These are phyloP conservation scores for Ophiocordyceps sinensis DNA, from an alignment of 2,329 filamentous ascomycete species.

Conservation along the genomic window DNA sequence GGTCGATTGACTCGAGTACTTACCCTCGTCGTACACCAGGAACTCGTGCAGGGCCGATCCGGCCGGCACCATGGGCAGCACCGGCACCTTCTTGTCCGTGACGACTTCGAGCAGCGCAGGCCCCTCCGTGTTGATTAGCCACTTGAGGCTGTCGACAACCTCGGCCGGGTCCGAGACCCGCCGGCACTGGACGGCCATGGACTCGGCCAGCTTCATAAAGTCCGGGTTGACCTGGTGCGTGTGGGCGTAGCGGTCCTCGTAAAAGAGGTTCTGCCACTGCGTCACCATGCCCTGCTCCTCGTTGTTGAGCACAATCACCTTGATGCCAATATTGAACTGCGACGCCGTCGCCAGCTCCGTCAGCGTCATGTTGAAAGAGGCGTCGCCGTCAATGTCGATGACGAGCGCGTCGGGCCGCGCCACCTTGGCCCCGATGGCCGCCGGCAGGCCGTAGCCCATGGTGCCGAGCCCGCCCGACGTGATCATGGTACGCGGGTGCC, in stretches of 20 bases:
- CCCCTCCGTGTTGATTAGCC: constrained; percentile 82
- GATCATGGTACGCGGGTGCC: constrained; percentile 82
- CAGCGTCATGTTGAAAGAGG: constrained; percentile 98
- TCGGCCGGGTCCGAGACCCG: constrained; percentile 62
- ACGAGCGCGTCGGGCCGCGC: constrained; percentile 63
- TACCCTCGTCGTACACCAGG: constrained; percentile 31
- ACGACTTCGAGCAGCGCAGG: constrained; percentile 86
- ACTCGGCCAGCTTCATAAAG: constrained; percentile 82
- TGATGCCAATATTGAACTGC: constrained; percentile 94
- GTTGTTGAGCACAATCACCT: constrained; percentile 92
- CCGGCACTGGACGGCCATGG: constrained; percentile 73
- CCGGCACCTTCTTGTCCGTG: constrained; percentile 82
- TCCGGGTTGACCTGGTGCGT: constrained; percentile 94
- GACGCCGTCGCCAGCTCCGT: constrained; percentile 87
- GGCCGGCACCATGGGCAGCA: constrained; percentile 93
- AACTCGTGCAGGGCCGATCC: constrained; percentile 87
- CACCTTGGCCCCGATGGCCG: constrained; percentile 91
- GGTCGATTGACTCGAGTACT: constrained; percentile 3
- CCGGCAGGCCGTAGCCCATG: constrained; percentile 91
- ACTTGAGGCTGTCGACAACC: constrained; percentile 62
- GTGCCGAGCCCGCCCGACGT: constrained; percentile 78
- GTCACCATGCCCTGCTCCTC: constrained; percentile 97
- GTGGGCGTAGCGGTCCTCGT: constrained; percentile 82
- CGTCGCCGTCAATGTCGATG: constrained; percentile 92
- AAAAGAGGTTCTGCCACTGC: constrained; percentile 97